A percentile compares a stretch with the other conserved stretches of the same genome.
These are phyloP conservation scores for Vanilla planifolia DNA, from an alignment of 106 monocot species.

Conservation along the genomic window DNA sequence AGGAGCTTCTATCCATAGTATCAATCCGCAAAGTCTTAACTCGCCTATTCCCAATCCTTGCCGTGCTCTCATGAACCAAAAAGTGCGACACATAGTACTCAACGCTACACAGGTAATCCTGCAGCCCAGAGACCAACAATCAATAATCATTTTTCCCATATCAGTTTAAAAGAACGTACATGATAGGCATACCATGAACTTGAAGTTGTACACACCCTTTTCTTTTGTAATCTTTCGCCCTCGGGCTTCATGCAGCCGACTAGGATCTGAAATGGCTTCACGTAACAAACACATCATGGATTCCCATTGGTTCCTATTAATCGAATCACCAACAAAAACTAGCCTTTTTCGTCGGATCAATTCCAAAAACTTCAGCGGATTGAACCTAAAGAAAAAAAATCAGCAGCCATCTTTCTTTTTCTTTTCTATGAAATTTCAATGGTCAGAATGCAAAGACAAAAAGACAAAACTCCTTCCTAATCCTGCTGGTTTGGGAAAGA, in stretches of 20 bases:
- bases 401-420: background rate
- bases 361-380: constrained; percentile 61
- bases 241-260: constrained; percentile 58
- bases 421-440: background rate
- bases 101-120: constrained; percentile 92
- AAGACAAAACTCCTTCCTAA: background rate
- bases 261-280: constrained; percentile 38
- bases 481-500: background rate
- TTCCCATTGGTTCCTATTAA: constrained; percentile 97
- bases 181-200: constrained; percentile 45
- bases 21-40: constrained; percentile 60
- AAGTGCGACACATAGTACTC: constrained; percentile 86
- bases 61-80: constrained; percentile 82
- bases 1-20: constrained; percentile 64
- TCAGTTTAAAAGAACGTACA: background rate
- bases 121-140: constrained; percentile 16
- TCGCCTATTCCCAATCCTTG: constrained; percentile 48
- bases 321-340: constrained; percentile 89
- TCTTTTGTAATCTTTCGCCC: constrained; percentile 67
- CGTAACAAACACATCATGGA: constrained; percentile 79
- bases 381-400: constrained; percentile 36
- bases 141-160: background rate
- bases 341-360: constrained; percentile 77
- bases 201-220: constrained; percentile 75
- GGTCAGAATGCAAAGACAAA: background rate